phyloP scores from a whole-genome alignment of 2,329 filamentous ascomycete species.

The Samsoniella hepiali region DNA sequence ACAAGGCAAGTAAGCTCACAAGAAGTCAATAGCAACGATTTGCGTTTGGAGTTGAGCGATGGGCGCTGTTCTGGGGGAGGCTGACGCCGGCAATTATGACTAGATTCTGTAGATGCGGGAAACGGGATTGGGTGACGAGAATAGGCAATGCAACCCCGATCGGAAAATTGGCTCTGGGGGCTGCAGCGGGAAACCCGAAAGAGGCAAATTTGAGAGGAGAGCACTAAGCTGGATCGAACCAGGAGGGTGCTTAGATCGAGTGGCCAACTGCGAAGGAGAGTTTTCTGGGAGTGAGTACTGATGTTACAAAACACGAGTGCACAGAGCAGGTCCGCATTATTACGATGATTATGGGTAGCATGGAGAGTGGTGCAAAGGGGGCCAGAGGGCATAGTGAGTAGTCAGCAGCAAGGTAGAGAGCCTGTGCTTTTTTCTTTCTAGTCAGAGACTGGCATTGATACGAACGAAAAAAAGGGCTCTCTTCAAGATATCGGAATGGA shows the following conservation, averaged over 20 bases:
- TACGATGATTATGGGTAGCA: conserved; percentile 15
- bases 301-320: conserved; percentile 2
- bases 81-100: conserved; percentile 14
- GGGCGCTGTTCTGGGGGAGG: conserved; percentile 2
- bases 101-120: conserved; percentile 8
- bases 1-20: conserved; percentile 13
- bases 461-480: neutral
- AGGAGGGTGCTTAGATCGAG: neutral
- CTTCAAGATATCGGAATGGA: neutral
- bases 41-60: neutral
- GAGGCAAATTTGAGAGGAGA: conserved; percentile 9
- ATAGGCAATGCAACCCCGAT: conserved; percentile 10
- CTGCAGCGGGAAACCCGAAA: conserved; percentile 15
- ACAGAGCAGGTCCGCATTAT: conserved; percentile 13
- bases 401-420: conserved; percentile 1
- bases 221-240: conserved; percentile 4
- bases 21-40: neutral
- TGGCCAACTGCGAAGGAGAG: neutral
- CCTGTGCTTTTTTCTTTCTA: neutral
- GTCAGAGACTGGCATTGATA: neutral
- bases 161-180: neutral
- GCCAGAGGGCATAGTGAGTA: neutral
- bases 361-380: conserved; percentile 12
- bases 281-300: neutral
- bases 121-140: conserved; percentile 3